phyloP scores from a whole-genome alignment of 345 rosid genomes.

The Lepidium sativum region DNA sequence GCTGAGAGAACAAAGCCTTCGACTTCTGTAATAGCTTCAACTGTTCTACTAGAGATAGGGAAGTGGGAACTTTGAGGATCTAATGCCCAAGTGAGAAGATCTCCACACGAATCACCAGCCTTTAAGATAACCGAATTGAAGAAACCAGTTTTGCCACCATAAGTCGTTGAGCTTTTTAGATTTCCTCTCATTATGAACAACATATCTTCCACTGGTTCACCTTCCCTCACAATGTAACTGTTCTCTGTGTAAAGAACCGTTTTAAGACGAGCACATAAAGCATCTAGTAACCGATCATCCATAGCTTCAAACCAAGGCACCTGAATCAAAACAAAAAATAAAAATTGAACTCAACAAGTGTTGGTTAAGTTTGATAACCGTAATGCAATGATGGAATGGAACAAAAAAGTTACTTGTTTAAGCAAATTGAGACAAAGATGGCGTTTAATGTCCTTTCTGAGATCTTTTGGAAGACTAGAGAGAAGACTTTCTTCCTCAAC shows the following conservation, averaged over 20 bases:
- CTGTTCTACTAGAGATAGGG: conserved; percentile 31
- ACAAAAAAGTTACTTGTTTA: conserved; percentile 5
- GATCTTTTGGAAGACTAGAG: conserved; percentile 30
- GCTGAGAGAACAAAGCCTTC: conserved; percentile 34
- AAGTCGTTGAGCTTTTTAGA: conserved; percentile 22
- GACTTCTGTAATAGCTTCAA: conserved; percentile 29
- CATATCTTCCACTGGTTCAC: conserved; percentile 40
- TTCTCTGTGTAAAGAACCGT: conserved; percentile 25
- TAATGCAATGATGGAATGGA: background rate
- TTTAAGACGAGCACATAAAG: conserved; percentile 26
- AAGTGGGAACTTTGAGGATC: conserved; percentile 34
- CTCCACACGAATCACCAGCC: conserved; percentile 35
- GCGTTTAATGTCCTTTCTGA: conserved; percentile 25
- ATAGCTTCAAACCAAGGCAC: conserved; percentile 40
- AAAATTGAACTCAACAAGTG: background rate
- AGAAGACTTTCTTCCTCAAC: conserved; percentile 32
- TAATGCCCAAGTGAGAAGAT: conserved; percentile 40
- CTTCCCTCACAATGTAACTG: conserved; percentile 31
- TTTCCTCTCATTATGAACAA: conserved; percentile 32
- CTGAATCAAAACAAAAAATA: conserved; percentile 8
- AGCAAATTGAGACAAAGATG: conserved; percentile 30
- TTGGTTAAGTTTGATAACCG: background rate
- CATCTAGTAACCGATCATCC: conserved; percentile 36
- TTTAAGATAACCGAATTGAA: background rate
- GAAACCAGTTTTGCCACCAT: conserved; percentile 33